Evolutionary conservation across 2,329 filamentous ascomycete genomes (phyloP), one percentile per base, ranked within the genome.

Genomic region (Dactylella cylindrospora): DNA sequence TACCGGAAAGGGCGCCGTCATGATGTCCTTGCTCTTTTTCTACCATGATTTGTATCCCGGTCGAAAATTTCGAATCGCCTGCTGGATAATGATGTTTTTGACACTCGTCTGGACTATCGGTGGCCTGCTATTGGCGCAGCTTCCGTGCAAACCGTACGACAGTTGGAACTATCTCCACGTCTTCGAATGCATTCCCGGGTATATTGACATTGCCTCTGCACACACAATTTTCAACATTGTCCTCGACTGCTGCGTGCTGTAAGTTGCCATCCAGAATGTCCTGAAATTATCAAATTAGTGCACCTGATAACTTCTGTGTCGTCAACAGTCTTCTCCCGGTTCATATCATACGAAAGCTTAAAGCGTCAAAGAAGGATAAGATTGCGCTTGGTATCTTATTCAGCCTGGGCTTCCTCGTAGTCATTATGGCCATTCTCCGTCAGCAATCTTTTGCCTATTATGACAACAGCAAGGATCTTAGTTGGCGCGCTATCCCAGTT

Each of bases 41-140:
- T 43, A 43, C 15, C 39, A 43, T 26, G 39, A 43, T 17, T 29
- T 43, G 19, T 43, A 43, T 20, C 39, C 39, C 2, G 23, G 25
- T 15, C 19, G 5, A 28, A 4, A 6, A 9, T 43, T 43, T 29
- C 39, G 25, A n/a, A 29, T 43, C 3, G 28, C n/a, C 12, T 43
- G 39, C n/a, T 43, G 25, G 22, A 8, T 29, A 22, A 28, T 28
- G 2, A 29, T 29, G 22, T 3, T 17, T 17, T 29, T 43, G 6
- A 43, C 39, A 5, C 5, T 15, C 5, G 6, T 43, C 3, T 43
- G 39, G 39, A 29, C 39, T 29, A 29, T 43, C 3, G 22, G 13
- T 9, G 39, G 39, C 4, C 12, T 43, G 23, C 9, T 43, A 13
- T 15, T 43, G 12, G 12, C 39, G 7, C 39, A 43, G n/a, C n/a